Conservation (phyloP, 306 rosid species). For the Macrotyloma uniflorum region DNA sequence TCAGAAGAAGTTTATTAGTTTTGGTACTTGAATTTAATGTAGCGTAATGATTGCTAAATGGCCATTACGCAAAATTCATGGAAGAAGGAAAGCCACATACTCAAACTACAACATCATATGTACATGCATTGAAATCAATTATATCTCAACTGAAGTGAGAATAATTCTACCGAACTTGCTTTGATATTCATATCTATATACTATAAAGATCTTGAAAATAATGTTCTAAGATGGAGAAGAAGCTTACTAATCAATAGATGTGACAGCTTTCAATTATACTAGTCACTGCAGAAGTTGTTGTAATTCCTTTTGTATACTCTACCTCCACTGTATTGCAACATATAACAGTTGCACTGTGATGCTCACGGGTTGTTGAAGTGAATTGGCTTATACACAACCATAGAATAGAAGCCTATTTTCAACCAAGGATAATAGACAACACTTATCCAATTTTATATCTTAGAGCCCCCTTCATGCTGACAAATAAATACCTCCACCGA, state of each 20-base stretch:
- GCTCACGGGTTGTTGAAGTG: slow-evolving; percentile 56
- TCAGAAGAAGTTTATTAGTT: slow-evolving; percentile 28
- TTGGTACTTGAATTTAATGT: slow-evolving; percentile 4
- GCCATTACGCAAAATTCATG: slow-evolving; percentile 11
- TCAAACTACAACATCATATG: background rate
- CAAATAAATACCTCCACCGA: slow-evolving; percentile 49
- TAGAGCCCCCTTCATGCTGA: slow-evolving; percentile 51
- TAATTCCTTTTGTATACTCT: slow-evolving; percentile 24
- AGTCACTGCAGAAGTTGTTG: background rate
- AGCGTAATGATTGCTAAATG: background rate
- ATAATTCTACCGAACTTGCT: background rate
- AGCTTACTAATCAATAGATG: slow-evolving; percentile 45
- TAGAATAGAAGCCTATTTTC: slow-evolving; percentile 13
- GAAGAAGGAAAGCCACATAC: background rate
- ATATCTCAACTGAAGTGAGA: slow-evolving; percentile 11
- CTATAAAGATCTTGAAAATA: slow-evolving; percentile 4
- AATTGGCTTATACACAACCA: slow-evolving; percentile 42
- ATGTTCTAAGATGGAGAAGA: slow-evolving; percentile 27
- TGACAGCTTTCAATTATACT: slow-evolving; percentile 2
- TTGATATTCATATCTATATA: background rate
- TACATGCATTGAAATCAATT: background rate
- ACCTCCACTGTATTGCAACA: slow-evolving; percentile 40
- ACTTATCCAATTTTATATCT: slow-evolving; percentile 23
- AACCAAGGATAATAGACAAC: slow-evolving; percentile 21
- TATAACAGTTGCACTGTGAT: slow-evolving; percentile 41